Conservation (phyloP, 768 basidiomycete genomes). For the Clitopilus hobsonii region DNA sequence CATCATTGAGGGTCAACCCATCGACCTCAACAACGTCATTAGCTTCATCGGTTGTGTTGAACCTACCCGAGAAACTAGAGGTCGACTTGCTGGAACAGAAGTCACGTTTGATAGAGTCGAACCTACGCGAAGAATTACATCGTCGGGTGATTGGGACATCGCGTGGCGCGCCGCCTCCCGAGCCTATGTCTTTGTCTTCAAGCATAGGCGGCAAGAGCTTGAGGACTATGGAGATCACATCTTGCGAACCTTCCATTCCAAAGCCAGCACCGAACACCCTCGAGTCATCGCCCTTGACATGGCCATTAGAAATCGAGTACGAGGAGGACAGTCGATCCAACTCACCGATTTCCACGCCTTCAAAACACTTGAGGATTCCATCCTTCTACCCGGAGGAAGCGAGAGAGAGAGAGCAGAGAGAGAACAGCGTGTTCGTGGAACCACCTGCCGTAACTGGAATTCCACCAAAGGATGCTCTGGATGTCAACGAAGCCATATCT, state of each 20-base stretch:
- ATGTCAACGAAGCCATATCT: neutral
- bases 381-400: slow-evolving; percentile 1
- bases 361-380: slow-evolving; percentile 7
- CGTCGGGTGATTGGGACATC: neutral
- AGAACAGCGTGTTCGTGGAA: neutral
- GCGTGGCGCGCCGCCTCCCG: neutral
- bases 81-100: neutral
- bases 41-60: neutral
- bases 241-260: slow-evolving; percentile 14
- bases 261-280: slow-evolving; percentile 3
- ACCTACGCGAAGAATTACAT: neutral
- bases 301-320: slow-evolving; percentile 19
- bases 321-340: slow-evolving; percentile 6
- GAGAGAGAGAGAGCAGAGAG: neutral
- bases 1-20: neutral
- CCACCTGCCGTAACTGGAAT: slow-evolving; percentile 1
- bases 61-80: neutral
- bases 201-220: slow-evolving; percentile 3
- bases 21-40: neutral
- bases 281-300: slow-evolving; percentile 26
- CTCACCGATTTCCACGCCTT: slow-evolving; percentile 17
- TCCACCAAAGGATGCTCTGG: neutral
- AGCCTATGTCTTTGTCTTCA: neutral
- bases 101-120: neutral
- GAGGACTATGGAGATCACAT: slow-evolving; percentile 20